Evolutionary conservation across 306 rosid species (phyloP), one percentile per base, ranked within the genome.

Genomic region (Cercis canadensis): DNA sequence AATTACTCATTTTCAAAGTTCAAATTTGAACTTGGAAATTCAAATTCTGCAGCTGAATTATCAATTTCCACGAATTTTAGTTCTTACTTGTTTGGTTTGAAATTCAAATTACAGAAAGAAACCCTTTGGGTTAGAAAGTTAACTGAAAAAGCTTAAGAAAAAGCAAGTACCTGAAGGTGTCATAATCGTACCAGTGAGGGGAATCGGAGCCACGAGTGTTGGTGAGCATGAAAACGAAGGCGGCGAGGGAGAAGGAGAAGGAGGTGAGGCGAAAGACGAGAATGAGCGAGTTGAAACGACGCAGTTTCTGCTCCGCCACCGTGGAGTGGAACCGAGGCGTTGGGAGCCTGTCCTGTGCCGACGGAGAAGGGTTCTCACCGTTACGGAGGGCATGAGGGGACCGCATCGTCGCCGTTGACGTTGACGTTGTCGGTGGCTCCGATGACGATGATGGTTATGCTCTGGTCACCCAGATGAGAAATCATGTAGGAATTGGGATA

Each of bases 161-260:
- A 56, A 0, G 19, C 3, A 15, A 14, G 60, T 73, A 93, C 98
- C 99, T 84, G 96, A 94, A 94, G 73, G 99, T 83, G 69, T 94
- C 99, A 76, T 79, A 90, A 65, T 87, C 85, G 83, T 79, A 82
- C 99, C 97, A 94, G 78, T 67, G 92, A 49, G 92, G 97, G 37
- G 87, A 85, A 74, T 62, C 73, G 49, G 85, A 57, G 72, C 78
- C 84, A n/a, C 75, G 95, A 43, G 88, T 65, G 81, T 86, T 78
- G 71, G 99, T 81, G 86, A 94, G 87, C 97, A 94, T 84, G 92
- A 94, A 94, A 57, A 89, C 67, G 70, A 87, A 83, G 64, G 99
- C 74, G 24, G 95, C 85, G 7, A 90, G 80, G 60, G 96, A 87
- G 84, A 87, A 94, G 68, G 88, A 87, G 83, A 94, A 91, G 72